These are phyloP conservation scores for Exserohilum turcica DNA, from an alignment of 2,329 filamentous ascomycete species.

Conservation along the genomic window DNA sequence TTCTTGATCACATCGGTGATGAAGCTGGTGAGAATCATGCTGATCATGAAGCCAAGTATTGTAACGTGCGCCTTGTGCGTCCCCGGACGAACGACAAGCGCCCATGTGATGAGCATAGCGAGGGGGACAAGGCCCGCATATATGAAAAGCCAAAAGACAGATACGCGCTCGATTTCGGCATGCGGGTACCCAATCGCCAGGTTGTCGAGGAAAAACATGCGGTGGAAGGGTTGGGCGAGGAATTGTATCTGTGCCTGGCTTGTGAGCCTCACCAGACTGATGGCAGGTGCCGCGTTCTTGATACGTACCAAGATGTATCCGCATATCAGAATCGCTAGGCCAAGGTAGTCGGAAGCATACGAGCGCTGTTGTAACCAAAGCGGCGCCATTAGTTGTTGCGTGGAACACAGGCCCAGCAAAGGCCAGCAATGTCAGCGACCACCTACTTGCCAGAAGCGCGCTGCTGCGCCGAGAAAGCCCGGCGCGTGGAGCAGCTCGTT, in stretches of 20 bases:
- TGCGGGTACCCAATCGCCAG: conserved; percentile 84
- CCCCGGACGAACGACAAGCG: conserved; percentile 64
- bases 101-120: conserved; percentile 67
- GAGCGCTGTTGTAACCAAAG: conserved; percentile 63
- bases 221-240: conserved; percentile 84
- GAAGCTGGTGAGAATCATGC: conserved; percentile 74
- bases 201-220: conserved; percentile 90
- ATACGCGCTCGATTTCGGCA: conserved; percentile 80
- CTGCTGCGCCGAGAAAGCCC: conserved; percentile 54
- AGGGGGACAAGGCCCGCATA: conserved; percentile 79
- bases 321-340: conserved; percentile 71
- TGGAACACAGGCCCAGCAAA: no score
- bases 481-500: conserved; percentile 35
- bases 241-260: conserved; percentile 62
- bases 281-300: neutral
- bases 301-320: conserved; percentile 67
- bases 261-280: conserved; percentile 9
- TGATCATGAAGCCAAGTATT: conserved; percentile 77
- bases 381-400: neutral
- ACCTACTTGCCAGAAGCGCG: conserved; percentile 57
- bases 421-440: neutral
- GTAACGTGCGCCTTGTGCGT: conserved; percentile 84
- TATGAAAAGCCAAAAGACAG: conserved; percentile 76
- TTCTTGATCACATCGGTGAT: conserved; percentile 90
- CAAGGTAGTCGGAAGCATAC: conserved; percentile 87